Evolutionary conservation across 768 basidiomycete species (phyloP).

Genomic region (Termitomyces sp.): DNA sequence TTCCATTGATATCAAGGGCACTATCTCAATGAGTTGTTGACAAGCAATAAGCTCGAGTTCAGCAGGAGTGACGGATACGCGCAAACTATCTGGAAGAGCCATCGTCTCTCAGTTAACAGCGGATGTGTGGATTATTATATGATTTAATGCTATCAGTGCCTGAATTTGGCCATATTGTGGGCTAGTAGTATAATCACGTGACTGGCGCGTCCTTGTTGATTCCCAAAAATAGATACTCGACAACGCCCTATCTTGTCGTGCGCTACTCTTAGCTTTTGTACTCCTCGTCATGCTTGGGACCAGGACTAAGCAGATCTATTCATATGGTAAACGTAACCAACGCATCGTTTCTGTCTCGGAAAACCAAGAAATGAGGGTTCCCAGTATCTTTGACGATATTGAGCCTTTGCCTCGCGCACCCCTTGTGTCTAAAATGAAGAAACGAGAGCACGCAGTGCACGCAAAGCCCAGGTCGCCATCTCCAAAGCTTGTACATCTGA

Average conservation of each 20-base stretch:
- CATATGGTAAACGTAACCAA: constrained; percentile 58
- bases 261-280: constrained; percentile 11
- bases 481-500: constrained; percentile 32
- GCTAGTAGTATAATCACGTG: constrained; percentile 15
- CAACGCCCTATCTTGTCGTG: neutral
- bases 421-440: constrained; percentile 41
- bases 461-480: constrained; percentile 26
- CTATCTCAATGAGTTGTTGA: constrained; percentile 78
- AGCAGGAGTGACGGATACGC: constrained; percentile 68
- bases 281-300: constrained; percentile 44
- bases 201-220: constrained; percentile 19
- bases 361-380: constrained; percentile 20
- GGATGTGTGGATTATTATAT: neutral
- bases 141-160: neutral
- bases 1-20: constrained; percentile 88
- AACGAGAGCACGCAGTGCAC: constrained; percentile 33
- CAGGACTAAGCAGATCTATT: constrained; percentile 58
- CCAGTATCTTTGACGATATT: constrained; percentile 38
- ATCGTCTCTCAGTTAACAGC: constrained; percentile 28
- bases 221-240: constrained; percentile 12
- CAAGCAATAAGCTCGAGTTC: constrained; percentile 88
- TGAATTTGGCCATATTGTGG: neutral
- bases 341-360: constrained; percentile 50
- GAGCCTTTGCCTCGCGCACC: constrained; percentile 33
- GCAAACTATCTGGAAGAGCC: constrained; percentile 72